phyloP scores from a whole-genome alignment of 129 eudicot species.

The Lonicera japonica region DNA sequence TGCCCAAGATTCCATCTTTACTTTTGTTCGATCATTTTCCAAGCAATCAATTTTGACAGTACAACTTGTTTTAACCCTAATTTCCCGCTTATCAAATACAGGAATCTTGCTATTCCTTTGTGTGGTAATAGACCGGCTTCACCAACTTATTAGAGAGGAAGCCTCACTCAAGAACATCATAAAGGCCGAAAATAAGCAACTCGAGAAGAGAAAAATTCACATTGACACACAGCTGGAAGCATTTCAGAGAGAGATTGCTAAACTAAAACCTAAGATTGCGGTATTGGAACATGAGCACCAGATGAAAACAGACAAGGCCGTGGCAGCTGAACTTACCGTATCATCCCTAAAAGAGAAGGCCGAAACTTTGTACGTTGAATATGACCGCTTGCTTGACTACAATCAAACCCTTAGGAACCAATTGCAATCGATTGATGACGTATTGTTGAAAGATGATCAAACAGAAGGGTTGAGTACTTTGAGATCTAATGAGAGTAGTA shows the following conservation, averaged over 20 bases:
- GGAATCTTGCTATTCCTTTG: conserved; percentile 26
- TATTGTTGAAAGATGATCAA: conserved; percentile 11
- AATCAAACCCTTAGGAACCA: conserved; percentile 42
- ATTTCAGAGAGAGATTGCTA: conserved; percentile 6
- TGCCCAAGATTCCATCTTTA: no score
- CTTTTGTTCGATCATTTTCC: no score
- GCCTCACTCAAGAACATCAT: conserved; percentile 15
- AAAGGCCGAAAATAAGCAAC: conserved; percentile 13
- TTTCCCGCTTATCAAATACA: conserved; percentile 7
- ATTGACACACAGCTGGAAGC: conserved; percentile 7
- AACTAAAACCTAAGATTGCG: conserved; percentile 12
- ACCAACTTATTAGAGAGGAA: conserved; percentile 10
- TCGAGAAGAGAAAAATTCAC: conserved; percentile 2
- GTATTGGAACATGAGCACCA: conserved; percentile 18
- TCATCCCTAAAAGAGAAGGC: conserved; percentile 17
- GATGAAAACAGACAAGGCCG: conserved; percentile 9
- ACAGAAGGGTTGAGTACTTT: conserved; percentile 8
- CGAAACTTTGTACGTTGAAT: conserved; percentile 18
- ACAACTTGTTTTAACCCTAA: not conserved
- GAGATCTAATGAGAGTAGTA: conserved; percentile 1
- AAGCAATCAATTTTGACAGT: no score
- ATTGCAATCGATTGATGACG: conserved; percentile 39
- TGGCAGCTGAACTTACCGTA: not conserved
- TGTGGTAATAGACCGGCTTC: conserved; percentile 23
- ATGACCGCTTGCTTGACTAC: conserved; percentile 29